Evolutionary conservation across 1,284 basidiomycete genomes (phyloP), one percentile per base, ranked within the genome.

Genomic region (Moniliella sp.): DNA sequence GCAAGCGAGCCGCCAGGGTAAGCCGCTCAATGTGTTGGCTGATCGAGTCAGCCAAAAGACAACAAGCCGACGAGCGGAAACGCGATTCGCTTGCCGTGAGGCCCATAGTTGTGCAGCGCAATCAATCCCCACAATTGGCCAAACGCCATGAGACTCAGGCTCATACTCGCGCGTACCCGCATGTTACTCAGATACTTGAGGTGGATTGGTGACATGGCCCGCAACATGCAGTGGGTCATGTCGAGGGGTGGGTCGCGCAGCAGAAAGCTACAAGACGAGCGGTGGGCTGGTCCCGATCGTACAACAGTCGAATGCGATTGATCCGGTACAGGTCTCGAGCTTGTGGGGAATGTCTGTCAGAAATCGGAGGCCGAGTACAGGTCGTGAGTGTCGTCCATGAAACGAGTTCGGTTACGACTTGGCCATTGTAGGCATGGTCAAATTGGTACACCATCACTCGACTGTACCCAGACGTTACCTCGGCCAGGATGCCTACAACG

Each of bases 171-270:
- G 15, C 50, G 42, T 1, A 62, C 60, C 16, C 58, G 55, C 60
- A 62, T 62, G 43, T 62, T 62, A 31, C 41, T 57, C 16, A 61
- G 46, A 33, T 57, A 84, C 64, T 80, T 75, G 46, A 81, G 63
- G 55, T 84, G 80, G 34, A 84, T 81, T 2, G 80, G 81, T 48
- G 76, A 79, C 79, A 84, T 84, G 1, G 80, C 78, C 11, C 80
- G 72, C 9, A 84, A 65, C 52, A 76, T 79, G 39, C 74, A 78
- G 57, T 83, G 76, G 0, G 80, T 82, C 79, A 84, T 82, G 55
- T 84, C 73, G 40, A 84, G 64, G 1, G 80, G 79, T 2, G 63
- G 62, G 25, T 75, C 69, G 4, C 84, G 65, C 57, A 84, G 34
- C 64, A 67, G 30, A 72, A 66, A 28, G 76, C 73, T 9, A 84